These are phyloP conservation scores for Coemansia sp. DNA, from an alignment of 192 early-diverging fungal genomes.

Conservation along the genomic window DNA sequence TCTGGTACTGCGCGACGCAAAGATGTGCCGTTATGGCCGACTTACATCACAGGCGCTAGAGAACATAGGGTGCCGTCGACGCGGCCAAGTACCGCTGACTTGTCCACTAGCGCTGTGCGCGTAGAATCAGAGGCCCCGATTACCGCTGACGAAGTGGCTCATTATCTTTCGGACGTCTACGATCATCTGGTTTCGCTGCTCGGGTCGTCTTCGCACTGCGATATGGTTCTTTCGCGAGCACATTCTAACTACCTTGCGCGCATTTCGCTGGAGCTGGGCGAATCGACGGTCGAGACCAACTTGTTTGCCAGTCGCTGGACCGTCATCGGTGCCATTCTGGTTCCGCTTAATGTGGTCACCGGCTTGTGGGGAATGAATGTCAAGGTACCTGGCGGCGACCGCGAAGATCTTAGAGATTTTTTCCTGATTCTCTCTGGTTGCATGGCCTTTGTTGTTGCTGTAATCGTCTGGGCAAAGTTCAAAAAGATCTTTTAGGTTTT, in stretches of 20 bases:
- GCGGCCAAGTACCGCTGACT: conserved; percentile 23
- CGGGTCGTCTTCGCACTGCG: conserved; percentile 77
- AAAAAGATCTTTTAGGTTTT: conserved; percentile 37
- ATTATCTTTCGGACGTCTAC: conserved; percentile 39
- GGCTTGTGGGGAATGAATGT: conserved; percentile 77
- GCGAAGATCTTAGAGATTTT: conserved; percentile 44
- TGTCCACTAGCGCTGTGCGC: conserved; percentile 5
- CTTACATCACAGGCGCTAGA: conserved; percentile 6
- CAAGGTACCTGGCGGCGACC: conserved; percentile 64
- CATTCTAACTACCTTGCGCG: conserved; percentile 88
- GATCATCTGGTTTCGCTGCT: conserved; percentile 80
- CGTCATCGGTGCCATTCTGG: conserved; percentile 57
- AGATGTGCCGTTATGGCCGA: conserved; percentile 16
- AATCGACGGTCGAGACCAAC: conserved; percentile 56
- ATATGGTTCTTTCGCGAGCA: conserved; percentile 71
- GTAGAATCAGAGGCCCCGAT: conserved; percentile 6
- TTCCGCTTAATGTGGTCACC: conserved; percentile 67
- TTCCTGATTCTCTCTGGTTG: conserved; percentile 29
- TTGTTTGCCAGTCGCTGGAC: conserved; percentile 45
- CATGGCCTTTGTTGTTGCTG: conserved; percentile 29
- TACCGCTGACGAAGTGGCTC: conserved; percentile 27
- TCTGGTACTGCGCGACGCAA: conserved; percentile 2
- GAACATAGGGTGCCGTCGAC: conserved; percentile 18
- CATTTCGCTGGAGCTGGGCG: conserved; percentile 77
- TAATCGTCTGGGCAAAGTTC: conserved; percentile 38